Evolutionary conservation across 331 rosid genomes (phyloP), one percentile per base, ranked within the genome.

Genomic region (Quercus lobata): DNA sequence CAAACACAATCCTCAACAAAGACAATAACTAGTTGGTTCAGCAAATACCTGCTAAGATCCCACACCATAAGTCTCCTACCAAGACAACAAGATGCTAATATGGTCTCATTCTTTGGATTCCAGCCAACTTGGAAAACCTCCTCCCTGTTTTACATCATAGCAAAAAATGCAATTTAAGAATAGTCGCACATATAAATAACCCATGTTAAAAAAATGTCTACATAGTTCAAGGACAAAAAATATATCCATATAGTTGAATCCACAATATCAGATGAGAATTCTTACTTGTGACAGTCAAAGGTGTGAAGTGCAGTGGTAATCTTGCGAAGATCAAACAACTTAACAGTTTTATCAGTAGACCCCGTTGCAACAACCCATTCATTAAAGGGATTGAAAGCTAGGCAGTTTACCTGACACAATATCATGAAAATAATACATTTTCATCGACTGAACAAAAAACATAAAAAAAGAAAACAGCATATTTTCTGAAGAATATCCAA

Each of bases 311-410:
- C 80, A 52, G 87, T 62, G 78, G n/a, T 80, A 82, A 96, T 91
- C 85, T 90, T 93, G 57, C 99, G 93, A 69, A 96, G 86, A 90
- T 96, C 99, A 78, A 94, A 96, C 76, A 96, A 80, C 87, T 90
- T 96, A 44, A 96, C 99, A 44, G 98, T 91, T 90, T 96, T 96
- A 82, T 96, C 99, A 0, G 97, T 96, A 60, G 98, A 93, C 73
- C 99, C 99, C 52, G 99, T 96, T 68, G 98, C 99, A 78, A 96
- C 97, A 53, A 96, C 91, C 98, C 98, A 96, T 84, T 96, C 99
- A 46, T 93, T 96, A 66, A 92, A 93, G 78, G 99, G 99, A 85
- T 96, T 96, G 89, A 96, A 96, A 49, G 99, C 98, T 78, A 96
- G 87, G 86, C 99, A 93, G 84, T 93, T 96, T 52, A 93, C 99